These are phyloP conservation scores for Zasmidium citrigriseum DNA, from an alignment of 2,329 filamentous ascomycete species.

Conservation along the genomic window DNA sequence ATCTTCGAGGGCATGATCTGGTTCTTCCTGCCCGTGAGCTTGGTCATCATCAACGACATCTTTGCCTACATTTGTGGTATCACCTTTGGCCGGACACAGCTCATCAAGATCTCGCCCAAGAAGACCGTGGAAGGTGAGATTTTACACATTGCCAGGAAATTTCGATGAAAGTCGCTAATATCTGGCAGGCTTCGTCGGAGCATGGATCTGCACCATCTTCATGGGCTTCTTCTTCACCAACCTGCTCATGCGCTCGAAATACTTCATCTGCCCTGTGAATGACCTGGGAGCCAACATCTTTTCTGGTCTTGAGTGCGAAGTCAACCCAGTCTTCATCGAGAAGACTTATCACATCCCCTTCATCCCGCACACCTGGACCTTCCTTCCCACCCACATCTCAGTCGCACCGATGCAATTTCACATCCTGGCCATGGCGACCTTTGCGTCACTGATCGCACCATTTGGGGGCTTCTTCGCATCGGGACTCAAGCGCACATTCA, in stretches of 20 bases:
- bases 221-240: slow-evolving; percentile 82
- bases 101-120: slow-evolving; percentile 97
- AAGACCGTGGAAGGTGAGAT: slow-evolving; percentile 81
- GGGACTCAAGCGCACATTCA: slow-evolving; percentile 96
- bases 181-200: slow-evolving; percentile 77
- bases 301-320: slow-evolving; percentile 83
- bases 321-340: slow-evolving; percentile 87
- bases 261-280: slow-evolving; percentile 97
- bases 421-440: slow-evolving; percentile 84
- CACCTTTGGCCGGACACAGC: slow-evolving; percentile 90
- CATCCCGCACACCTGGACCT: slow-evolving; percentile 63
- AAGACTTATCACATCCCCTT: slow-evolving; percentile 69
- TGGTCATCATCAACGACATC: slow-evolving; percentile 98
- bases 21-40: slow-evolving; percentile 93
- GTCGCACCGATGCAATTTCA: slow-evolving; percentile 92
- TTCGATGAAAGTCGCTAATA: slow-evolving; percentile 2
- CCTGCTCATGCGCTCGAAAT: slow-evolving; percentile 84
- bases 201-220: slow-evolving; percentile 91
- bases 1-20: slow-evolving; percentile 99
- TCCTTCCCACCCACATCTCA: slow-evolving; percentile 69
- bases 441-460: slow-evolving; percentile 93
- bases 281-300: slow-evolving; percentile 92
- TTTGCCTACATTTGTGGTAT: slow-evolving; percentile 98
- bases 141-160: too few relatives aligned
- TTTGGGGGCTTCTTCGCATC: slow-evolving; percentile 99